phyloP scores from a whole-genome alignment of 352 stramenopile species.

The Phytophthora pseudosyringae region DNA sequence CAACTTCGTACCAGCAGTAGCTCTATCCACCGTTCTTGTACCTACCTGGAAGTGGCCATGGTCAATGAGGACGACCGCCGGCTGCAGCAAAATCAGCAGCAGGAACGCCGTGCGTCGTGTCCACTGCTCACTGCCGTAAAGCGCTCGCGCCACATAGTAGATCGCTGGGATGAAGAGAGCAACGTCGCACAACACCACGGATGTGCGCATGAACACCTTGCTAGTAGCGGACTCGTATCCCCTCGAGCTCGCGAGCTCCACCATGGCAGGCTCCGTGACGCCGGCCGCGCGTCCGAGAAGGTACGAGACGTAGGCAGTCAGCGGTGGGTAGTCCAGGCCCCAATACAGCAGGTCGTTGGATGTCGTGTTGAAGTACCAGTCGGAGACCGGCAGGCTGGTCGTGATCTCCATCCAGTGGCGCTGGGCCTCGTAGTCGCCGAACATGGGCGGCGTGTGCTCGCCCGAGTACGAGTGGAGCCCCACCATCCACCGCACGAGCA shows the following conservation, averaged over 20 bases:
- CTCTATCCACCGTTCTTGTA: background rate
- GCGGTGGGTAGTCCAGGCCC: constrained; percentile 98
- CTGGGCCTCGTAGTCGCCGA: constrained; percentile 98
- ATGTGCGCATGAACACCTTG: constrained; percentile 93
- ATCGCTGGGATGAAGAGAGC: constrained; percentile 89
- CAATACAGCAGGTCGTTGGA: constrained; percentile 96
- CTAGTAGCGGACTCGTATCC: constrained; percentile 88
- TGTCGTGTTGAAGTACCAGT: constrained; percentile 96
- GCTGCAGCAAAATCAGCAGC: constrained; percentile 83
- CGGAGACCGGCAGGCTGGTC: constrained; percentile 87
- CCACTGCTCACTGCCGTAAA: constrained; percentile 64
- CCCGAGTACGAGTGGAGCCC: constrained; percentile 87
- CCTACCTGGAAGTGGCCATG: constrained; percentile 98
- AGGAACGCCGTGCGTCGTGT: constrained; percentile 67
- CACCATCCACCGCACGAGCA: constrained; percentile 81
- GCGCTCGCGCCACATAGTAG: constrained; percentile 45
- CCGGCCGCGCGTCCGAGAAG: constrained; percentile 80
- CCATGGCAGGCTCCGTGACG: constrained; percentile 83
- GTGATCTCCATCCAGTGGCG: constrained; percentile 99
- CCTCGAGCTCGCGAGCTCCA: constrained; percentile 77
- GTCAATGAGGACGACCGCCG: constrained; percentile 95
- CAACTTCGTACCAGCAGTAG: background rate
- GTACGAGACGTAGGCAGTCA: constrained; percentile 93
- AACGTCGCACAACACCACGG: constrained; percentile 94
- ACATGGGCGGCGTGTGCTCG: constrained; percentile 79